Evolutionary conservation across 2,329 filamentous ascomycete species (phyloP), one percentile per base, ranked within the genome.

Genomic region (Thielaviopsis musarum): DNA sequence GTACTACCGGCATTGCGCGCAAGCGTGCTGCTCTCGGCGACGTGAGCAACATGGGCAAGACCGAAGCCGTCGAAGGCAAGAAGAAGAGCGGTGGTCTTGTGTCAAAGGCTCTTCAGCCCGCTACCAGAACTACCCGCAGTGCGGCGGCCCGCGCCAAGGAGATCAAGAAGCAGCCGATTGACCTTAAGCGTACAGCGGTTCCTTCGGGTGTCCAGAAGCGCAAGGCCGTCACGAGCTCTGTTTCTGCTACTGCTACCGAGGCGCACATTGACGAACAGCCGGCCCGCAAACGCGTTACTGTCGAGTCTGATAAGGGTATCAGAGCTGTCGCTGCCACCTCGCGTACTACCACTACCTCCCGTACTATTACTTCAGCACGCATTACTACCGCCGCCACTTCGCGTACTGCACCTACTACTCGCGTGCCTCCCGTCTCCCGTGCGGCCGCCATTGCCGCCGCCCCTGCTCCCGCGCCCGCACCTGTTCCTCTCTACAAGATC

Each of bases 41-140:
- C 75, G 87, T 96, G 66, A 97, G 90, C 80, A 98, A 98, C 74
- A 86, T 95, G 64, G 83, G 83, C 66, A 97, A 96, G 72, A 79
- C 79, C 54, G 87, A 88, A 58, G 77, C 72, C 5, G 75, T 77
- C 63, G 86, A 88, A 59, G 81, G 78, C 65, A 95, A 94, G 78
- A 95, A 95, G 77, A 86, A 90, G 73, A 49, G 45, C 9, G 74
- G 74, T 60, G 83, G 83, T 59, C 75, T 91, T 28, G 80, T 88
- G 49, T 88, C 89, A 54, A 95, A 96, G 74, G 81, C 85, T 60
- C 81, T 84, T 58, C 85, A 91, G 68, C 83, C 84, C n/a, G 88
- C 62, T 77, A 96, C 59, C 83, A 88, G 70, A 96, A 94, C 75
- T 73, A 68, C 68, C 73, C 82, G 68, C 48, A 80, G 69, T 65